Base-by-base conservation (phyloP, 2,329 filamentous ascomycete species). In the Fusarium proliferatum region DNA sequence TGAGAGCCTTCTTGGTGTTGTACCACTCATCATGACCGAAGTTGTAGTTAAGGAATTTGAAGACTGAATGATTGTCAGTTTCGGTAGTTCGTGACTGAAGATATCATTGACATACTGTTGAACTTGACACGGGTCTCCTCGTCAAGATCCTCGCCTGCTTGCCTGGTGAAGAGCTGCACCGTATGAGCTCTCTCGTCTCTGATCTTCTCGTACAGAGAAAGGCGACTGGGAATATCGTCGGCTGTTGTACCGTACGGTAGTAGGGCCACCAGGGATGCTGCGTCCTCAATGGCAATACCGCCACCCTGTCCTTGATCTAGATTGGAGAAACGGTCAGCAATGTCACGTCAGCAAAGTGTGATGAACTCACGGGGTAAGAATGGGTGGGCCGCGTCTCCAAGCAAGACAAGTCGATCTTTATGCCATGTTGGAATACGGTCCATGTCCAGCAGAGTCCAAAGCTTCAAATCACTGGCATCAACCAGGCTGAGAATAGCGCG, bases 321-420 rank as follows among this genome's bases (percentile, higher is more conserved):
- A 26, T 15, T 8, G 6, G 1, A 15, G 1, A 11, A 0, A 6
- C 8, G 1, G 10, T 69, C 12, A 68, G 57, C 0, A 7, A 13
- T 2, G 12, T 19, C 15, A 0, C 2, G 1, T 9, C 0, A 12
- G 0, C 0, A 2, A 0, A 0, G 0, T 2, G 0, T 0, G 4
- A 2, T 33, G 0, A 0, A 57, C 73, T 43, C 19, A 75, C 73
- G 75, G 9, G 90, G 91, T 1, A 90, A 82, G 75, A 93, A 92
- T 0, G 91, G 90, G 77, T 94, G 91, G 0, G 90, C 91, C 0
- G 91, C 90, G 77, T 93, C 91, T 1, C 92, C 91, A 1, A 93
- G 79, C 0, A 93, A 79, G 2, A 86, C 89, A 23, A 92, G 77
- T 9, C 83, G 85, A 1, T 81, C 87, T 5, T 87, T 85, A 0